Conservation (phyloP, 345 rosid species). For the Gossypium thurberi region DNA sequence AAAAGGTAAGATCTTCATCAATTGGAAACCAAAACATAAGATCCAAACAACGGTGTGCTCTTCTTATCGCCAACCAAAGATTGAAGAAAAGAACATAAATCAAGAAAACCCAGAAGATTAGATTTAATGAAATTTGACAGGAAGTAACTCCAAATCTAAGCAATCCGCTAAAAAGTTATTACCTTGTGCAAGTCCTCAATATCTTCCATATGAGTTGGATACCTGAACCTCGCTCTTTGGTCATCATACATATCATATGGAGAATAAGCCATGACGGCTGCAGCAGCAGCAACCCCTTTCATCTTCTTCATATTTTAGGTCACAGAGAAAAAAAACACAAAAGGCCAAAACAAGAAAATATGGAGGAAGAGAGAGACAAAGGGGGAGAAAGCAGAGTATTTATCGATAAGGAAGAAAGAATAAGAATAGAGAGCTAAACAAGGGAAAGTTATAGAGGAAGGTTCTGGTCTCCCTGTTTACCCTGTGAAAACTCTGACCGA, state of each 20-base stretch:
- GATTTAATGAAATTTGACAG: slow-evolving; percentile 30
- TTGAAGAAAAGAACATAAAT: slow-evolving; percentile 7
- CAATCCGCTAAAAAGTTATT: slow-evolving; percentile 17
- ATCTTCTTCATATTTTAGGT: slow-evolving; percentile 11
- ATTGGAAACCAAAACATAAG: slow-evolving; percentile 3
- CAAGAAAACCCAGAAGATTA: slow-evolving; percentile 4
- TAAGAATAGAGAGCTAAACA: slow-evolving; percentile 2
- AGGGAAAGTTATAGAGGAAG: slow-evolving; percentile 10
- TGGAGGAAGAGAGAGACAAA: background rate
- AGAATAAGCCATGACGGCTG: slow-evolving; percentile 10
- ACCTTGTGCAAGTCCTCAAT: slow-evolving; percentile 51
- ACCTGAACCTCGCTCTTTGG: slow-evolving; percentile 39
- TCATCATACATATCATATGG: slow-evolving; percentile 23
- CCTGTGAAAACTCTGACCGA: slow-evolving; percentile 73
- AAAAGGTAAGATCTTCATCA: slow-evolving; percentile 9
- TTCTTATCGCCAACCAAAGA: slow-evolving; percentile 1
- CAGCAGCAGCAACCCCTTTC: slow-evolving; percentile 15
- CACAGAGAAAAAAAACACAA: background rate
- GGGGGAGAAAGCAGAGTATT: slow-evolving; percentile 6
- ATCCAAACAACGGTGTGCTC: background rate
- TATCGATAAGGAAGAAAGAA: slow-evolving; percentile 2
- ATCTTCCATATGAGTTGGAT: slow-evolving; percentile 53
- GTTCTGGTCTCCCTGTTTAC: slow-evolving; percentile 54
- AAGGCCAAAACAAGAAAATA: background rate
- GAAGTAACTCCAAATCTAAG: slow-evolving; percentile 10